These are phyloP conservation scores for Ogataea methylovora DNA, from an alignment of 805 yeast genomes.

Conservation along the genomic window DNA sequence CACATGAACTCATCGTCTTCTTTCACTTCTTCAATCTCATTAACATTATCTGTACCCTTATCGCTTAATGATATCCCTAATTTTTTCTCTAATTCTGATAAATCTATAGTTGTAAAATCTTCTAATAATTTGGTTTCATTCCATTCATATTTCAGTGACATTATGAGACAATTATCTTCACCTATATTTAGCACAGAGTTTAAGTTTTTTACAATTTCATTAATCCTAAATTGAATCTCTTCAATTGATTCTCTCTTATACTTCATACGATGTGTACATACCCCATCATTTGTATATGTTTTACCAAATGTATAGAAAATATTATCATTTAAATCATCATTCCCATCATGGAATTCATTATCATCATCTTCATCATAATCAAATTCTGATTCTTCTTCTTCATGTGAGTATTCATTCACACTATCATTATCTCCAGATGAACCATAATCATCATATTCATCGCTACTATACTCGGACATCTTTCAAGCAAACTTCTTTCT, in stretches of 20 bases:
- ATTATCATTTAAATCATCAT: background rate
- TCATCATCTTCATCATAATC: background rate
- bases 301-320: constrained; percentile 13
- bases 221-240: constrained; percentile 19
- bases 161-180: constrained; percentile 30
- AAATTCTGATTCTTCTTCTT: background rate
- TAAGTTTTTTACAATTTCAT: constrained; percentile 25
- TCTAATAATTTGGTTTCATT: constrained; percentile 52
- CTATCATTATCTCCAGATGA: no score
- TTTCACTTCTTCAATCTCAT: constrained; percentile 11
- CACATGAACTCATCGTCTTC: constrained; percentile 35
- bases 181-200: constrained; percentile 30
- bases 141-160: constrained; percentile 48
- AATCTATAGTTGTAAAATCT: constrained; percentile 34
- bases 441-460: no score
- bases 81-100: constrained; percentile 16
- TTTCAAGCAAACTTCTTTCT: no score
- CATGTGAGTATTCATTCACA: background rate
- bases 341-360: background rate
- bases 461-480: no score
- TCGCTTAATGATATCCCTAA: constrained; percentile 26
- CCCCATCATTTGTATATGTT: constrained; percentile 11
- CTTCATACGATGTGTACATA: constrained; percentile 21
- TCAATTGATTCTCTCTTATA: constrained; percentile 22
- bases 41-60: constrained; percentile 18